A percentile compares a stretch with the other conserved stretches of the same genome.
phyloP scores from a whole-genome alignment of 2,329 filamentous ascomycete species.

The Rhynchosporium agropyri region DNA sequence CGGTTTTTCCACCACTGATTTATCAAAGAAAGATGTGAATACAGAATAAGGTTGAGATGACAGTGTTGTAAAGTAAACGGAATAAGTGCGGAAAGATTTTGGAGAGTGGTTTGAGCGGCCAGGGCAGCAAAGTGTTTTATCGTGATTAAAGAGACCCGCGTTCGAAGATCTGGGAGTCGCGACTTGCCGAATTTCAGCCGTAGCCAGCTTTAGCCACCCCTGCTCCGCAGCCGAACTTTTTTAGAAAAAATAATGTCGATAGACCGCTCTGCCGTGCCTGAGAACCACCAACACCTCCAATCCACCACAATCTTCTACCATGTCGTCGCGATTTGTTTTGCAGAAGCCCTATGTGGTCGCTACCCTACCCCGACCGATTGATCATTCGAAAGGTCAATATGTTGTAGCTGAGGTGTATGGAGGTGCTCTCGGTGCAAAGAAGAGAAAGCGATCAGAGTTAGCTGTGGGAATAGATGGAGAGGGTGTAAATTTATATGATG shows the following conservation, averaged over 20 bases:
- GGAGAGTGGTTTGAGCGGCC: not conserved
- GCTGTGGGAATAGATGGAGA: slow-evolving; percentile 67
- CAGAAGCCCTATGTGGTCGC: slow-evolving; percentile 67
- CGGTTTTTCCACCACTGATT: slow-evolving; percentile 19
- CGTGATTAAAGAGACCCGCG: slow-evolving; percentile 21
- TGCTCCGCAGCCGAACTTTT: slow-evolving; percentile 27
- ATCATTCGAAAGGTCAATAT: slow-evolving; percentile 54
- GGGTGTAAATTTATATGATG: slow-evolving; percentile 67
- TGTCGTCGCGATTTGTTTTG: slow-evolving; percentile 56
- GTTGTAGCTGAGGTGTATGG: slow-evolving; percentile 64
- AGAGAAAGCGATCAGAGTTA: slow-evolving; percentile 64
- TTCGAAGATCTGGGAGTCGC: slow-evolving; percentile 15
- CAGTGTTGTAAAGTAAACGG: not conserved
- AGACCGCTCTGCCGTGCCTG: slow-evolving; percentile 15
- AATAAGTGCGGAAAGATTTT: not conserved
- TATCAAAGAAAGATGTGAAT: not conserved
- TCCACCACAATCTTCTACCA: slow-evolving; percentile 27
- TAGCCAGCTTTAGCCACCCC: slow-evolving; percentile 29
- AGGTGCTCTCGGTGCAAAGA: slow-evolving; percentile 58
- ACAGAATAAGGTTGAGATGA: not conserved
- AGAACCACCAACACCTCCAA: slow-evolving; percentile 13
- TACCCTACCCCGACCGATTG: slow-evolving; percentile 60
- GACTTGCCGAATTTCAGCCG: slow-evolving; percentile 18
- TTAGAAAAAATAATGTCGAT: slow-evolving; percentile 26
- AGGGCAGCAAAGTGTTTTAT: not conserved